Percentiles rank a stretch among this genome's conserved stretches.
Conservation (phyloP, 352 stramenopile species). For the Phytophthora lateralis region DNA sequence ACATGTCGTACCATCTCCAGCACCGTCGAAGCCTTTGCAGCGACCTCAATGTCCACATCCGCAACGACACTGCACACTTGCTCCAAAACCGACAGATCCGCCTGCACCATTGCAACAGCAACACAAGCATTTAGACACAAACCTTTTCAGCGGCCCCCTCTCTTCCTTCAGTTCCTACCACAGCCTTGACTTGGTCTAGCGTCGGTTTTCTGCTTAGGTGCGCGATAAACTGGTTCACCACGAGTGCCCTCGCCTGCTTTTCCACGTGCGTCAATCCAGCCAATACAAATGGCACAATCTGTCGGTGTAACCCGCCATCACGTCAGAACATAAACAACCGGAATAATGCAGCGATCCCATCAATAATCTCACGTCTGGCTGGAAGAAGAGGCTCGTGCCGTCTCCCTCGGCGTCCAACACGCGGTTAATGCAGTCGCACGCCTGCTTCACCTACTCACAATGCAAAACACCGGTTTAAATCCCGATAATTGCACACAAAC, state of each 20-base stretch:
- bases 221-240: slow-evolving; percentile 71
- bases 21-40: slow-evolving; percentile 61
- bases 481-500: neutral
- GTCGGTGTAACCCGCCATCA: neutral
- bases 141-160: too few species aligned
- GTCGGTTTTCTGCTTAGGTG: slow-evolving; percentile 63
- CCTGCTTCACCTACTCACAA: slow-evolving; percentile 61
- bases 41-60: slow-evolving; percentile 76
- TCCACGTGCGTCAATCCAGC: slow-evolving; percentile 73
- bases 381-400: slow-evolving; percentile 69
- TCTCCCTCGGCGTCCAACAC: slow-evolving; percentile 62
- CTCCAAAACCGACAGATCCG: slow-evolving; percentile 52
- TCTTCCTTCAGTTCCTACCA: slow-evolving; percentile 42
- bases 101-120: slow-evolving; percentile 40
- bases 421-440: slow-evolving; percentile 79
- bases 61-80: slow-evolving; percentile 61
- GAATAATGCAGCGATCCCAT: slow-evolving; percentile 6
- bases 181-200: slow-evolving; percentile 47
- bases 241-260: slow-evolving; percentile 60
- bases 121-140: neutral
- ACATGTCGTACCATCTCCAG: slow-evolving; percentile 55
- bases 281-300: slow-evolving; percentile 80
- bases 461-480: neutral
- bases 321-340: slow-evolving; percentile 1
- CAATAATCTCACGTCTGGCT: slow-evolving; percentile 52